Evolutionary conservation across 2,329 filamentous ascomycete species (phyloP).

Genomic region (Sporothrix brunneoviolacea): DNA sequence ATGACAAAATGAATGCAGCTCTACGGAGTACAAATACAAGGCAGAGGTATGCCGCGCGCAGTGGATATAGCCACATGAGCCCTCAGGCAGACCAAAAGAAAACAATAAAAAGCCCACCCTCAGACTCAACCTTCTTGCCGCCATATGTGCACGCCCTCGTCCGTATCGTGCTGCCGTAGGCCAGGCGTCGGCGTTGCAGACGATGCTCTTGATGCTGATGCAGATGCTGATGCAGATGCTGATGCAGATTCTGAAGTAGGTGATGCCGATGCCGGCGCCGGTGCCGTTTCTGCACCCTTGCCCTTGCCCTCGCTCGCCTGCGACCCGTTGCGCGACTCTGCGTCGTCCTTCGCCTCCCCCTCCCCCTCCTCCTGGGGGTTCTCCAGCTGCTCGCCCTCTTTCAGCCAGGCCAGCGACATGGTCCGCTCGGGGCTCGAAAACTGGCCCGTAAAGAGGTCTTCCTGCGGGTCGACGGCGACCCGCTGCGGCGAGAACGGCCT

Average conservation of each 20-base stretch:
- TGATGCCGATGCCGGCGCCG: background rate
- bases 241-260: background rate
- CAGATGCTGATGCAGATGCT: background rate
- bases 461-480: constrained; percentile 27
- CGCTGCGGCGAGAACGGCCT: constrained; percentile 56
- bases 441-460: constrained; percentile 20
- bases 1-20: too few species aligned
- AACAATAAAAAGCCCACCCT: too few species aligned
- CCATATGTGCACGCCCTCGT: constrained; percentile 16
- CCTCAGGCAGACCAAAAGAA: too few species aligned
- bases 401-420: background rate
- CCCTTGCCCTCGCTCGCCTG: constrained; percentile 3
- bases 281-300: background rate
- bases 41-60: too few species aligned
- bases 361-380: background rate
- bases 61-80: too few species aligned
- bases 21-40: too few species aligned
- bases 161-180: background rate
- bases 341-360: background rate
- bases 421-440: constrained; percentile 2
- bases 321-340: background rate
- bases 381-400: constrained; percentile 1
- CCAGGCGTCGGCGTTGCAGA: background rate
- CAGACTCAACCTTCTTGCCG: constrained; percentile 1
- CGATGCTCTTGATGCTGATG: background rate